Percentiles rank a stretch among this genome's conserved stretches.
phyloP scores from a whole-genome alignment of 495 filamentous ascomycete genomes.

The Xylaria castorea region DNA sequence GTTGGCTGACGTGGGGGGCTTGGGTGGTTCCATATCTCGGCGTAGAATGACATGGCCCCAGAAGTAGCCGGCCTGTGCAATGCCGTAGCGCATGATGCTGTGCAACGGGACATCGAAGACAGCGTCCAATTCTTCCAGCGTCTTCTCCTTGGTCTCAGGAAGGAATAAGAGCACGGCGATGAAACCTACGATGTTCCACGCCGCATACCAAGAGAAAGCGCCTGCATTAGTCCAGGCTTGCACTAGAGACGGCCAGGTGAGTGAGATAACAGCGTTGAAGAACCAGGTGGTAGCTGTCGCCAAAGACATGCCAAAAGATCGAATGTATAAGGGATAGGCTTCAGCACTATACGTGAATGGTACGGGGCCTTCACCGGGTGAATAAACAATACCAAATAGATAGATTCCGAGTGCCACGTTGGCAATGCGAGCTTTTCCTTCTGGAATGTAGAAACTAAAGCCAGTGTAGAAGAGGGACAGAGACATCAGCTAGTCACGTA shows the following conservation, averaged over 20 bases:
- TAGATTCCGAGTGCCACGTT: slow-evolving; percentile 76
- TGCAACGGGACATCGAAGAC: slow-evolving; percentile 61
- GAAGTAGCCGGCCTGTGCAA: slow-evolving; percentile 51
- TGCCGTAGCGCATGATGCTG: slow-evolving; percentile 57
- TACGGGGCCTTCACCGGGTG: slow-evolving; percentile 80
- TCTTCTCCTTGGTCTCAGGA: slow-evolving; percentile 83
- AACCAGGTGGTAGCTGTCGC: slow-evolving; percentile 75
- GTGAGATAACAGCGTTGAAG: slow-evolving; percentile 70
- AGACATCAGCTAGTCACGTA: slow-evolving; percentile 60
- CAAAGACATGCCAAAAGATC: slow-evolving; percentile 70
- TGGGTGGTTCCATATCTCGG: slow-evolving; percentile 45
- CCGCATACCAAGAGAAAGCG: slow-evolving; percentile 73
- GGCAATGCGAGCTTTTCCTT: slow-evolving; percentile 52
- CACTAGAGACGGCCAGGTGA: slow-evolving; percentile 69
- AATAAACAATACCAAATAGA: slow-evolving; percentile 77
- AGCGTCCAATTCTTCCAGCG: slow-evolving; percentile 70
- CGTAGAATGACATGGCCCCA: slow-evolving; percentile 59
- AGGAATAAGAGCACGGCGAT: slow-evolving; percentile 76
- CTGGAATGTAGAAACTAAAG: slow-evolving; percentile 78
- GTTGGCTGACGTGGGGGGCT: slow-evolving; percentile 28
- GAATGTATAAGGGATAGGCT: slow-evolving; percentile 78
- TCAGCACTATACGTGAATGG: slow-evolving; percentile 87
- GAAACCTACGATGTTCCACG: slow-evolving; percentile 71
- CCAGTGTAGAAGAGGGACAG: slow-evolving; percentile 78
- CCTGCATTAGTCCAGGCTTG: slow-evolving; percentile 62